phyloP scores from a whole-genome alignment of 805 yeast species.

The Brettanomyces nanus region DNA sequence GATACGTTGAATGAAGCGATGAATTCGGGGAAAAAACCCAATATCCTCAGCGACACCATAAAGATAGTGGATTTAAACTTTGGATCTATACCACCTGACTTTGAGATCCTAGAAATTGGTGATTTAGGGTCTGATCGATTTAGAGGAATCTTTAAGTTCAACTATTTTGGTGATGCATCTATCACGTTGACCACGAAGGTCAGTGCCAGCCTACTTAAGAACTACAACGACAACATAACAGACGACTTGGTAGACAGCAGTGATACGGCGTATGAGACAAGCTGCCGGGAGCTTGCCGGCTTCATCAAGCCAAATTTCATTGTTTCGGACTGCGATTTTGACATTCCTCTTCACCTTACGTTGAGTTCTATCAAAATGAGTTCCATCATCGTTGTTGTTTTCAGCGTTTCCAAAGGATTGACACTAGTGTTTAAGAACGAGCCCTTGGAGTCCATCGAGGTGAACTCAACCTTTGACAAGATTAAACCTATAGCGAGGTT shows the following conservation, averaged over 20 bases:
- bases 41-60: slow-evolving; percentile 61
- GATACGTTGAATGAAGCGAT: slow-evolving; percentile 63
- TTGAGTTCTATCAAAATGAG: slow-evolving; percentile 62
- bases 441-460: slow-evolving; percentile 76
- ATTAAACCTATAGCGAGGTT: slow-evolving; percentile 79
- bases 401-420: slow-evolving; percentile 71
- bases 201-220: slow-evolving; percentile 76
- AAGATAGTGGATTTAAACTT: slow-evolving; percentile 60
- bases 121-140: slow-evolving; percentile 70
- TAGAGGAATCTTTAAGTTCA: slow-evolving; percentile 73
- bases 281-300: slow-evolving; percentile 9
- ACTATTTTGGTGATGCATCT: slow-evolving; percentile 67
- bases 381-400: slow-evolving; percentile 81
- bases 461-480: slow-evolving; percentile 79
- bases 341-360: slow-evolving; percentile 71
- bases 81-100: slow-evolving; percentile 65
- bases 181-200: slow-evolving; percentile 71
- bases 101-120: slow-evolving; percentile 77
- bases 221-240: slow-evolving; percentile 34
- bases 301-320: slow-evolving; percentile 64
- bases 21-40: slow-evolving; percentile 65
- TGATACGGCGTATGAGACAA: not conserved
- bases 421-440: slow-evolving; percentile 85
- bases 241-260: slow-evolving; percentile 23
- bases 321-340: slow-evolving; percentile 58